Percentiles rank a stretch among this genome's conserved stretches.
phyloP scores from a whole-genome alignment of 805 yeast genomes.

The Metschnikowia vanudenii region DNA sequence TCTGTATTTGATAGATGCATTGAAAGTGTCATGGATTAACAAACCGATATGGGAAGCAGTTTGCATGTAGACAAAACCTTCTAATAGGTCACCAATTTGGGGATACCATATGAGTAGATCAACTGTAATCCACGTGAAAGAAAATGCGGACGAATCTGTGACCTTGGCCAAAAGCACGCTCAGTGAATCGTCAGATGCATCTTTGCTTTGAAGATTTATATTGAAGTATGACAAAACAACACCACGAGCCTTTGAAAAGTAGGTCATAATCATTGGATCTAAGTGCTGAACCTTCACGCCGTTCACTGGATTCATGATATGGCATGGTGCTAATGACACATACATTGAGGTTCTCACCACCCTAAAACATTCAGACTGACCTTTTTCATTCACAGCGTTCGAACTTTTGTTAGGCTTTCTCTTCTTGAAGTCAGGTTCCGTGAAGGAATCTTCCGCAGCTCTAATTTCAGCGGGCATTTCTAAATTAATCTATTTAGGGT shows the following conservation, averaged over 20 bases:
- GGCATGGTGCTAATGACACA: slow-evolving; percentile 85
- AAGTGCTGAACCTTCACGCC: slow-evolving; percentile 88
- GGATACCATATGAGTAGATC: slow-evolving; percentile 91
- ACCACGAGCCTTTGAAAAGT: slow-evolving; percentile 69
- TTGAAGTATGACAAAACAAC: slow-evolving; percentile 80
- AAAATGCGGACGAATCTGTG: slow-evolving; percentile 79
- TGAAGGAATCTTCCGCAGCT: slow-evolving; percentile 1
- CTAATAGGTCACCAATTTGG: slow-evolving; percentile 76
- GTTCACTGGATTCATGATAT: slow-evolving; percentile 61
- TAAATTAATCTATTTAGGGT: not conserved
- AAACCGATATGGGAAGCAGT: slow-evolving; percentile 94
- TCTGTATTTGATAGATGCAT: slow-evolving; percentile 84
- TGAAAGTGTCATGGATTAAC: slow-evolving; percentile 87
- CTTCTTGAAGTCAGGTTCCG: slow-evolving; percentile 5
- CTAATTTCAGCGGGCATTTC: slow-evolving; percentile 15
- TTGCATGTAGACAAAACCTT: slow-evolving; percentile 88
- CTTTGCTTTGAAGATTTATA: slow-evolving; percentile 31
- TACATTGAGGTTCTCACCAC: slow-evolving; percentile 60
- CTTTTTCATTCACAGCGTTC: slow-evolving; percentile 41
- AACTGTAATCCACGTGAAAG: slow-evolving; percentile 82
- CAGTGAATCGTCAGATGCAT: slow-evolving; percentile 31
- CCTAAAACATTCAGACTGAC: slow-evolving; percentile 69
- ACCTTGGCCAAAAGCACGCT: slow-evolving; percentile 60
- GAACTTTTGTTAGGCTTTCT: slow-evolving; percentile 25
- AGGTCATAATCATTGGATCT: slow-evolving; percentile 86